Evolutionary conservation across 148 eudicot species (phyloP).

Genomic region (Amaranthus cruentus): DNA sequence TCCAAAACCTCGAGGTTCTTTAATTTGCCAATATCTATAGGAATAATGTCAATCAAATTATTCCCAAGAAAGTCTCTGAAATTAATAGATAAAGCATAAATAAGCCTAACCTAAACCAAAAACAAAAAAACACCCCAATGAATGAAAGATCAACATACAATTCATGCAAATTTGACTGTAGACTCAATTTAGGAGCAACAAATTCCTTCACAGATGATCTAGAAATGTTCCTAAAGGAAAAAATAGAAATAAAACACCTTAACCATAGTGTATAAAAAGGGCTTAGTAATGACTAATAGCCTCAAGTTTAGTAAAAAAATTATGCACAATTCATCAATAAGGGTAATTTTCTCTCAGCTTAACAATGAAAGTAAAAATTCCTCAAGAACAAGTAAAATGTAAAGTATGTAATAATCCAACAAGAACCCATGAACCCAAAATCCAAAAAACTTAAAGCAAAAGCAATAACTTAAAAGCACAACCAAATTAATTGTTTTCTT

Average conservation of each 20-base stretch:
- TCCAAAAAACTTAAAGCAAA: no score
- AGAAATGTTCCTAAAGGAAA: conserved; percentile 70
- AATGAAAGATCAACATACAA: conserved; percentile 44
- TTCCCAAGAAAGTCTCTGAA: conserved; percentile 77
- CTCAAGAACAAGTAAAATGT: no score
- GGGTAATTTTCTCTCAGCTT: conserved; percentile 57
- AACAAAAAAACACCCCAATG: not conserved
- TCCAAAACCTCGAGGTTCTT: conserved; percentile 66
- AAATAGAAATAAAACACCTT: not conserved
- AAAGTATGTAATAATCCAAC: no score
- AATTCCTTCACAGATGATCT: conserved; percentile 76
- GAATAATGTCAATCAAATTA: conserved; percentile 69
- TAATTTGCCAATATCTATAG: conserved; percentile 69
- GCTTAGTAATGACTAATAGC: not conserved
- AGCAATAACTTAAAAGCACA: no score
- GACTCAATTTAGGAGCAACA: conserved; percentile 68
- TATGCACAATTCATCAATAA: not conserved
- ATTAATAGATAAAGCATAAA: not conserved
- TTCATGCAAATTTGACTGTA: conserved; percentile 53
- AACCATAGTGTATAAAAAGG: no score
- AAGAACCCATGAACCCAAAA: no score
- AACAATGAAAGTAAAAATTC: conserved; percentile 13
- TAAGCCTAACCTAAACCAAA: conserved; percentile 9
- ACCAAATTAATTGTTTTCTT: no score
- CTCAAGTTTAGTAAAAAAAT: not conserved